Base-by-base conservation (phyloP, 805 yeast genomes). In the Candida orba region DNA sequence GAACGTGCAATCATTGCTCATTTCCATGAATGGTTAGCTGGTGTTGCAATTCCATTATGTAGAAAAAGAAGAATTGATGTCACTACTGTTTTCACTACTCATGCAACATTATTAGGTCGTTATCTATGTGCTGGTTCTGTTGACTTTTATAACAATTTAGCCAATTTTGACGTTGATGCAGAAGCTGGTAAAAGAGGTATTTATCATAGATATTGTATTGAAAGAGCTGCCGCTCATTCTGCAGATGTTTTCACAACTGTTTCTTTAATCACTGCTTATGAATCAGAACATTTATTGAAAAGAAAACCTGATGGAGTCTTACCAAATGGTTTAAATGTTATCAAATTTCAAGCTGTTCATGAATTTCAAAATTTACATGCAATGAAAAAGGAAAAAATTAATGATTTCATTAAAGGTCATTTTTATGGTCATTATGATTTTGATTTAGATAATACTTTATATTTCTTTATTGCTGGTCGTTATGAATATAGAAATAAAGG, bases 111-210 rank as follows among this genome's bases (percentile, higher is more conserved):
- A 50, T 73, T 93, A 52, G 99, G 99, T 35, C 79, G 99, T 54
- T 91, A 91, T 62, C 67, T 91, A 49, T 91, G 98, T 71, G 98
- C 98, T 7, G 98, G 98, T 27, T 81, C 90, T 34, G 95, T 89
- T 36, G 99, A 91, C 64, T 93, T 91, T 60, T 91, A 91, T 72
- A 91, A 91, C 68, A 89, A 90, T 61, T 72, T 91, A 58, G 84
- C 84, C 49, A 67, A 75, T 52, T 90, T 93, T 60, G 98, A 91
- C 57, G 98, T 91, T 40, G 99, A 91, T 64, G 89, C 91, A 30
- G 99, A 91, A 66, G 98, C 98, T 12, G 99, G 99, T 18, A 90
- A 88, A 66, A 75, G 98, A 54, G 99, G 99, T 43, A 91, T 91
- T 55, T 91, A 91, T 66, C 99, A 91, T 64, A 76, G 99, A 50